phyloP scores from a whole-genome alignment of 805 yeast species.

The Wickerhamiella occidentalis region DNA sequence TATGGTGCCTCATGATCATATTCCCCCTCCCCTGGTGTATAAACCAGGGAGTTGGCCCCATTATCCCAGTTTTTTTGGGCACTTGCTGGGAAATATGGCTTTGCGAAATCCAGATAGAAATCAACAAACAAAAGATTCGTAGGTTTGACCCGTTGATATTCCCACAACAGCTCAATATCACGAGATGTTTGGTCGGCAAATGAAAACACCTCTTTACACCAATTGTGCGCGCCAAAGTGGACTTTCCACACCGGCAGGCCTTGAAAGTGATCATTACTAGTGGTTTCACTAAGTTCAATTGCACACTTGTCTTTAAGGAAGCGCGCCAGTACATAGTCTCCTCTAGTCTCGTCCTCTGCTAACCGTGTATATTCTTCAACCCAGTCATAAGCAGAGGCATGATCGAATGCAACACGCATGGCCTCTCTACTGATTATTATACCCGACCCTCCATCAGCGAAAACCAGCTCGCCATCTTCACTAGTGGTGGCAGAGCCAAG shows the following conservation, averaged over 20 bases:
- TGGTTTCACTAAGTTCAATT: slow-evolving; percentile 14
- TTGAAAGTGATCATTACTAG: slow-evolving; percentile 21
- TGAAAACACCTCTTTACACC: slow-evolving; percentile 24
- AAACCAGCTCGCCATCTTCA: slow-evolving; percentile 11
- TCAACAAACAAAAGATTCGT: slow-evolving; percentile 19
- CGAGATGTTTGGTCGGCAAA: slow-evolving; percentile 19
- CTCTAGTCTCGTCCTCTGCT: slow-evolving; percentile 19
- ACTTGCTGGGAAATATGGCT: slow-evolving; percentile 16
- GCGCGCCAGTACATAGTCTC: slow-evolving; percentile 23
- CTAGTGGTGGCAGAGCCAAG: slow-evolving; percentile 17
- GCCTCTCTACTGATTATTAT: slow-evolving; percentile 18
- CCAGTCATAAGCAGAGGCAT: slow-evolving; percentile 1
- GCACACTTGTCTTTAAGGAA: slow-evolving; percentile 15
- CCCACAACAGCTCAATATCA: slow-evolving; percentile 20
- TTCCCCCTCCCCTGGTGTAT: slow-evolving; percentile 9
- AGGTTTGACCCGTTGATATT: slow-evolving; percentile 18
- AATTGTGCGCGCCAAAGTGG: slow-evolving; percentile 17
- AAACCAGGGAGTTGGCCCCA: slow-evolving; percentile 19
- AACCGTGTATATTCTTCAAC: slow-evolving; percentile 15
- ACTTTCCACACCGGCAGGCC: slow-evolving; percentile 20
- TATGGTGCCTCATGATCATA: slow-evolving; percentile 16
- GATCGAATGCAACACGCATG: slow-evolving; percentile 16
- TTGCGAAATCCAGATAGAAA: slow-evolving; percentile 23
- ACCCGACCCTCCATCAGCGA: slow-evolving; percentile 20
- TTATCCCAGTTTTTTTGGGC: slow-evolving; percentile 25